Evolutionary conservation across 2,329 filamentous ascomycete genomes (phyloP), one percentile per base, ranked within the genome.

Genomic region (Aureobasidium sp.): DNA sequence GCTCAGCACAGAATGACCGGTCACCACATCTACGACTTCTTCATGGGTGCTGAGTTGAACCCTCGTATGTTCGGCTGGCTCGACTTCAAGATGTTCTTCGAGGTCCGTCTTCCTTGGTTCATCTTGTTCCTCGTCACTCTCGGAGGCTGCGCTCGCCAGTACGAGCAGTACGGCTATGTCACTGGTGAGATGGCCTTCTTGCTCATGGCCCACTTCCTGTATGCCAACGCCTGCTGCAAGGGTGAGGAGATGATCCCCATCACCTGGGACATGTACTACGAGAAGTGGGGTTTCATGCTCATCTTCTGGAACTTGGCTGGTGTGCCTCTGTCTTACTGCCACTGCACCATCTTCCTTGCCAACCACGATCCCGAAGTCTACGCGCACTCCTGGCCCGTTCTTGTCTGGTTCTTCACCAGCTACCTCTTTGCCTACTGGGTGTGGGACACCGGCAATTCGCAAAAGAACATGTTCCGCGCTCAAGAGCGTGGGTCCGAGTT

Each of bases 281-380:
- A 96, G 81, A 96, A 96, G 78, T 92, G 90, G 85, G 91, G 91
- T 58, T 96, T 96, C 80, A 96, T 96, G 91, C 84, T 96, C 67
- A 95, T 95, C 75, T 96, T 96, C 84, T 96, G 91, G 91, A 96
- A 96, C 76, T 80, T 96, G 73, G 91, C 91, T 50, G 91, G 91
- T 67, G 91, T 96, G 29, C 91, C 91, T 15, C 81, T 96, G 58
- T 91, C 86, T 60, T 96, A 96, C 82, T 96, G 91, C 79, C 91
- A 96, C 80, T 94, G 89, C 82, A 93, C 89, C 53, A 85, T 96
- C 69, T 96, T 89, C 77, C 82, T 96, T 56, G 91, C 91, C 67
- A 92, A 89, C 75, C 91, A 95, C 74, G 77, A 88, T 69, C 89
- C 92, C 0, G 81, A 84, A 39, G 84, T 85, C 62, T 96, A 96